phyloP scores from a whole-genome alignment of 768 basidiomycete species.

The Hydnum rufescens region DNA sequence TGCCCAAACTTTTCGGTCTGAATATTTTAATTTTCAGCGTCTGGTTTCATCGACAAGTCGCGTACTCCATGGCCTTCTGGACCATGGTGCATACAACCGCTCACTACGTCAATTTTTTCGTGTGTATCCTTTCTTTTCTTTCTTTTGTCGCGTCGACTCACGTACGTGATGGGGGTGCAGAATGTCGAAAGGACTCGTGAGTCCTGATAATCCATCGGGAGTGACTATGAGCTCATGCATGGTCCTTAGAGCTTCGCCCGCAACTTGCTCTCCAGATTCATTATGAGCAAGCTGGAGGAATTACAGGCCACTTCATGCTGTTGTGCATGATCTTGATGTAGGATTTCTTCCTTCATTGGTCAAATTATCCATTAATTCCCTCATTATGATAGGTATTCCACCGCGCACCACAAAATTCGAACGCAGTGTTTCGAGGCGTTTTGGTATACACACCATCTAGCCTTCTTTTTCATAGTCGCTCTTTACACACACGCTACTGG shows the following conservation, averaged over 20 bases:
- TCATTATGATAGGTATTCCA: slow-evolving; percentile 42
- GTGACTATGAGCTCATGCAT: neutral
- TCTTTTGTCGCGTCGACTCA: neutral
- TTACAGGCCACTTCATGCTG: slow-evolving; percentile 91
- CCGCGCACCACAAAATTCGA: slow-evolving; percentile 76
- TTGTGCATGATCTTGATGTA: slow-evolving; percentile 76
- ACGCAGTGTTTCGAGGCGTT: slow-evolving; percentile 85
- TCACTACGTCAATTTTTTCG: slow-evolving; percentile 81
- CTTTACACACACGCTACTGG: slow-evolving; percentile 83
- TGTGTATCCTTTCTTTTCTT: neutral
- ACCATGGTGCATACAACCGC: slow-evolving; percentile 57
- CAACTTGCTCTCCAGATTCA: slow-evolving; percentile 66
- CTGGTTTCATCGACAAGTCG: slow-evolving; percentile 62
- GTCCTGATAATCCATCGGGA: slow-evolving; percentile 14
- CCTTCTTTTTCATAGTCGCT: slow-evolving; percentile 85
- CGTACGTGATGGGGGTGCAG: neutral
- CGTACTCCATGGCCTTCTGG: slow-evolving; percentile 89
- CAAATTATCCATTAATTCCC: slow-evolving; percentile 2
- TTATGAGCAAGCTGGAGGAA: slow-evolving; percentile 75
- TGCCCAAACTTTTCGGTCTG: too few relatives aligned
- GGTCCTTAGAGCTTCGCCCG: slow-evolving; percentile 48
- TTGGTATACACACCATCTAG: slow-evolving; percentile 92
- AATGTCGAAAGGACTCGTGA: slow-evolving; percentile 74
- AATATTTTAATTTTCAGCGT: neutral
- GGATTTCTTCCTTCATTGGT: neutral